These are phyloP conservation scores for Daucus carota DNA, from an alignment of 129 eudicot genomes.

Conservation along the genomic window DNA sequence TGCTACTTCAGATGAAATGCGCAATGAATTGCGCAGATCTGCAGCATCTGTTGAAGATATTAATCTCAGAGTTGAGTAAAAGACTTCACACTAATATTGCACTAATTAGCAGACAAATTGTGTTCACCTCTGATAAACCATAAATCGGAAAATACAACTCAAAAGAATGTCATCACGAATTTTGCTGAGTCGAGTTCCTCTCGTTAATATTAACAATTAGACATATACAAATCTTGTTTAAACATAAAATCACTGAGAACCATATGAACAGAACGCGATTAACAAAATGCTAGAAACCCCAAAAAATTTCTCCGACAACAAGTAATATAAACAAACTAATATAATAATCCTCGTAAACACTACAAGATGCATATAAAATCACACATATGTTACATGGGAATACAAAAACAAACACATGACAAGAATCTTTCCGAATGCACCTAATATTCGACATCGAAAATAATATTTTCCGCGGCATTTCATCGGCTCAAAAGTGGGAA, in stretches of 20 bases:
- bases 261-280: no score
- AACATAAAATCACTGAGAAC: no score
- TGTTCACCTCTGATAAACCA: no score
- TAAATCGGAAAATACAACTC: no score
- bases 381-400: not conserved
- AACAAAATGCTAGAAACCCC: no score
- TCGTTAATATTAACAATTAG: no score
- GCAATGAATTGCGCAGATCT: conserved; percentile 47
- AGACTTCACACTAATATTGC: conserved; percentile 21
- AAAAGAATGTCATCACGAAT: no score
- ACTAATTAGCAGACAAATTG: no score
- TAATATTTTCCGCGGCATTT: not conserved
- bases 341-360: not conserved
- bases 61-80: conserved; percentile 14
- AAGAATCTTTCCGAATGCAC: not conserved
- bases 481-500: conserved; percentile 64
- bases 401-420: not conserved
- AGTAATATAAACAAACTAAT: not conserved
- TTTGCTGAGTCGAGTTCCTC: no score
- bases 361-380: not conserved
- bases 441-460: not conserved
- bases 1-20: conserved; percentile 70
- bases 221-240: no score
- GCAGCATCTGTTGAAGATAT: conserved; percentile 29
- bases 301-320: no score